Evolutionary conservation across 1,139 yeast genomes (phyloP), one percentile per base, ranked within the genome.

Genomic region (Yarrowia galli): DNA sequence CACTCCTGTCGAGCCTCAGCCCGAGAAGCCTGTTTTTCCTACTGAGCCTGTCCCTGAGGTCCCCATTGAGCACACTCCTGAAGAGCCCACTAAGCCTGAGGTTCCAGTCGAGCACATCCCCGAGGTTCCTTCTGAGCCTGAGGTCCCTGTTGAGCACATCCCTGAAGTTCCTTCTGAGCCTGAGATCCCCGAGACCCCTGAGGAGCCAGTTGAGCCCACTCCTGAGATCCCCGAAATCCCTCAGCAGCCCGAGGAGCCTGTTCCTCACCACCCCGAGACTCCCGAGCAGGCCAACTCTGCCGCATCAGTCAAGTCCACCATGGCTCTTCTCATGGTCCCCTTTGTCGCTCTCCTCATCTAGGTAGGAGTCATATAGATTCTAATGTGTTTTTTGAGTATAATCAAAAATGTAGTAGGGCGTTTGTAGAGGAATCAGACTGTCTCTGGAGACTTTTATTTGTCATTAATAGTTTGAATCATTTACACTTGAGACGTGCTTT

Each of bases 241-340:
- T 15, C 38, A 18, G 28, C 4, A 18, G 12, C 56, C 43, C 8
- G 60, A 20, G 35, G 38, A 49, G 23, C 23, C 54, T 32, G 23
- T n/a, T 3, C 40, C 40, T 32, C 49, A 48, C 23, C 40, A 23
- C 10, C 56, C 56, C 28, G 54, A 48, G 54, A 35, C 25, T 20
- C 46, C 64, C 64, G 48, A 38, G 25, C 64, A 43, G 64, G 64
- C 64, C 46, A 58, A 58, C 64, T 28, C 36, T 9, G 64, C 64
- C 2, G 15, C 64, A 10, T 18, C 51, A 5, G 10, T 22, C 28
- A 25, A 28, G 20, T 12, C 36, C 12, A n/a, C 64, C 46, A 15
- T 32, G 28, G 35, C 64, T 8, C 51, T 43, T 15, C 25, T 58
- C 28, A 25, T 58, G 51, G 32, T 58, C 20, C 64, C 64, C 51